Conservation (phyloP, 2,329 filamentous ascomycete genomes). For the Zymoseptoria passerinii region DNA sequence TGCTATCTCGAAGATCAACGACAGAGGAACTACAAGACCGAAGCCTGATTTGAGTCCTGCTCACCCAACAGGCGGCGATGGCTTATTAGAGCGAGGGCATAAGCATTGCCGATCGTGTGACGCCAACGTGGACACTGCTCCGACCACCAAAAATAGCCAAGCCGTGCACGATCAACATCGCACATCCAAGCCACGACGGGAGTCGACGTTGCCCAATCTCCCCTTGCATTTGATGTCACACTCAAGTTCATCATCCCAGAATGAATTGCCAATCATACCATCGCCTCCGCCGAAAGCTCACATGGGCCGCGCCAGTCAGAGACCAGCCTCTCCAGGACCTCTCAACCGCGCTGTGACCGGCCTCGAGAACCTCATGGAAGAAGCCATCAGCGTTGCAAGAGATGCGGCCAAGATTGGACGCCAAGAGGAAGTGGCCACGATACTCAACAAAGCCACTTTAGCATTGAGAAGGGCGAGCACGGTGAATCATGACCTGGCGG, state of each 20-base stretch:
- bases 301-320: background rate
- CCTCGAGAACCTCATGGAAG: slow-evolving; percentile 36
- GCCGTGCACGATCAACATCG: background rate
- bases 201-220: slow-evolving; percentile 3
- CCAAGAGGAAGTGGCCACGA: slow-evolving; percentile 32
- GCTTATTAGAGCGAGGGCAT: background rate
- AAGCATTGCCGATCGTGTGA: slow-evolving; percentile 6
- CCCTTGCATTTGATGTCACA: slow-evolving; percentile 6
- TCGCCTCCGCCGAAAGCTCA: background rate
- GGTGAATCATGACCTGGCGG: slow-evolving; percentile 8
- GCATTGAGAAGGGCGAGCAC: slow-evolving; percentile 29
- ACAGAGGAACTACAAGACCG: slow-evolving; percentile 4
- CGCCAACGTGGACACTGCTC: background rate
- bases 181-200: background rate
- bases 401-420: slow-evolving; percentile 27
- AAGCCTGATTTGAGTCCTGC: slow-evolving; percentile 6
- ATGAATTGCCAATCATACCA: background rate
- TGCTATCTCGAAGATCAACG: background rate
- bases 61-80: background rate
- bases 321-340: background rate
- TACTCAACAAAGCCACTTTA: slow-evolving; percentile 33
- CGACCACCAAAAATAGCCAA: background rate
- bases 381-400: slow-evolving; percentile 33
- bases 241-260: slow-evolving; percentile 7
- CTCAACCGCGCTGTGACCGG: slow-evolving; percentile 30